Base-by-base conservation (phyloP, 768 basidiomycete genomes). In the Floccularia luteovirens region DNA sequence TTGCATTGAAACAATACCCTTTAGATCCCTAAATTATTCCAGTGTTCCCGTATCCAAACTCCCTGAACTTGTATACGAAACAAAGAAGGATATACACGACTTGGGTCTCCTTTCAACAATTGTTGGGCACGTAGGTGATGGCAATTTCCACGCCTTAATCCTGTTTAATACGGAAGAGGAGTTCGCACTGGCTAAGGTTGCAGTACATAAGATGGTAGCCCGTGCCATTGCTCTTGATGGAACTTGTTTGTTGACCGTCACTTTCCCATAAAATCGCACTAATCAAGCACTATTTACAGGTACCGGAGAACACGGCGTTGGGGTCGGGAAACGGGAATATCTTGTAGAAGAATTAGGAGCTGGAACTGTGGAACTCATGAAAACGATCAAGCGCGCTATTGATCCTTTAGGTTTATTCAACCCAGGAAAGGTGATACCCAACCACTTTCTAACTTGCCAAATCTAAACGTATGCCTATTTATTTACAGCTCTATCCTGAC, bases 281-380 rank as follows among this genome's bases (percentile, higher is more conserved):
- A 24, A 10, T 17, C 25, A 22, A 31, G 16, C 5, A 17, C 31
- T 5, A 20, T 21, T 32, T 41, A 14, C 16, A 82, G 81, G 79
- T 48, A 83, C 80, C 0, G 86, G 86, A 3, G 90, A 92, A 50
- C 90, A 92, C 51, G 90, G 90, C 1, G 86, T 92, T 5, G 90
- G 90, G 0, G 65, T 91, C 7, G 90, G 90, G 4, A 92, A 92
- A 64, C 76, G 74, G 43, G 70, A 82, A 44, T 93, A 82, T 53
- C 68, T 96, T n/a, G 68, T 74, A 11, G 72, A 80, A 28, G 92
- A 96, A 53, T 69, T 96, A 0, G 91, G 92, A 0, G 66, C 66
- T 19, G 88, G 85, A 2, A 93, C 92, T 0, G 82, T 94, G 6
- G 71, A 74, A 36, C 56, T 93, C 19, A 92, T 94, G 90, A 82